Conservation (phyloP, 345 rosid species). For the thale cress (Arabidopsis thaliana) region DNA sequence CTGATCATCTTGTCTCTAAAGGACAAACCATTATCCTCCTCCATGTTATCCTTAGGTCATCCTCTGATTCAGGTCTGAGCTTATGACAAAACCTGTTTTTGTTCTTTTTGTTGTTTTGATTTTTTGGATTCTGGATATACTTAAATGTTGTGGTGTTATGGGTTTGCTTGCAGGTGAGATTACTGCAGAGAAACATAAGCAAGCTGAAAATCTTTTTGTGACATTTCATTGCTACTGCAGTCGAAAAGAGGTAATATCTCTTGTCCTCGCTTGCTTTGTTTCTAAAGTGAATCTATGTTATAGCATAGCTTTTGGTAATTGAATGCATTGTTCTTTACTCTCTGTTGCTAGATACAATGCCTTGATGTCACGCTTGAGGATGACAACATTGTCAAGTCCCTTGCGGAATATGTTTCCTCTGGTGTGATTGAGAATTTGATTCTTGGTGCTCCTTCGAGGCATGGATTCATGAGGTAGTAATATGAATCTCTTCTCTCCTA, state of each 20-base stretch:
- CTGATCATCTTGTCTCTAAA: conserved; percentile 67
- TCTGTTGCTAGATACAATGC: conserved; percentile 58
- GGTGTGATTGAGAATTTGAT: conserved; percentile 79
- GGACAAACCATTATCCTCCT: conserved; percentile 76
- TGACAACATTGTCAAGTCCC: conserved; percentile 64
- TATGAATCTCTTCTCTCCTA: background rate
- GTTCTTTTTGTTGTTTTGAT: conserved; percentile 3
- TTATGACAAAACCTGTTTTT: background rate
- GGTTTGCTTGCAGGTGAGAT: conserved; percentile 30
- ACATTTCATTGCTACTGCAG: conserved; percentile 87
- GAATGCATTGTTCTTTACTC: background rate
- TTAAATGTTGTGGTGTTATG: background rate
- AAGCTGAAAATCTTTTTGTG: conserved; percentile 65
- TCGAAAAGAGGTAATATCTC: conserved; percentile 68
- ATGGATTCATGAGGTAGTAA: conserved; percentile 71
- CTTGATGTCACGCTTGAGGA: conserved; percentile 72
- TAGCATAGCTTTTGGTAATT: background rate
- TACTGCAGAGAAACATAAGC: conserved; percentile 50
- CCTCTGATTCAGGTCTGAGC: conserved; percentile 44
- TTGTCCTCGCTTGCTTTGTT: conserved; percentile 15
- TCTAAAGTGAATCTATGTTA: background rate
- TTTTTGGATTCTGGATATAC: background rate
- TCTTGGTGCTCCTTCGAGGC: conserved; percentile 74
- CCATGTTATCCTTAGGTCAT: conserved; percentile 56
- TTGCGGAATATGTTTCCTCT: conserved; percentile 71